Base-by-base conservation (phyloP, 1,284 basidiomycete genomes). In the Trichosporon ovoides region DNA sequence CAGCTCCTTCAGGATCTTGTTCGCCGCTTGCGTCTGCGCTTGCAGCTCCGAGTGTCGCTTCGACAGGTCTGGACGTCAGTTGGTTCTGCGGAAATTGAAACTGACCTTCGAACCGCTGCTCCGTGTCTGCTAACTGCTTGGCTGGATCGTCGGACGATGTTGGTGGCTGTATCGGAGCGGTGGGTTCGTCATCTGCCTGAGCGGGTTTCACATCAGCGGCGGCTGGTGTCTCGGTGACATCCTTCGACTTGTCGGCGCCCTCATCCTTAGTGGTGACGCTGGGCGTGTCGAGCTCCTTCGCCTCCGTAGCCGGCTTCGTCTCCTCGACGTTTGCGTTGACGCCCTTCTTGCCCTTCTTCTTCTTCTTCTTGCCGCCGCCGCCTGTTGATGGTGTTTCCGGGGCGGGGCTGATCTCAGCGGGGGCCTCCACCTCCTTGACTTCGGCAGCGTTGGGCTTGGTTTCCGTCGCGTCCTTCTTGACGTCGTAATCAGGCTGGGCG, bases 1-100 rank as follows among this genome's bases (percentile, higher is more conserved):
- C 6, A 87, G 72, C 60, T 89, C 88, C n/a, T 79, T 81, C 46
- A 95, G 73, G 3, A 90, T 76, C 33, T 78, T 76, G 69, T 91
- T 88, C n/a, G 84, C 86, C 7, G 85, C 84, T 19, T 72, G 59
- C 3, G 66, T 60, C 48, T 72, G 70, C 3, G 61, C 56, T 9
- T 68, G 56, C 9, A 74, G 63, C 9, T 63, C 60, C 6, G 69
- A 67, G 55, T 71, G 68, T 16, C 67, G 67, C 35, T 61, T 48
- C 3, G 69, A 72, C 9, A 72, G 63, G 22, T 75, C 73, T 73
- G n/a, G 52, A 7, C 11, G 49, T 55, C 38, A 55, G 46, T 19
- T 31, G n/a, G n/a, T n/a, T n/a, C n/a, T n/a, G n/a, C n/a, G 19
- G 13, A 24, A 48, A 11, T 14, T 11, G 19, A n/a, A 7, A n/a